A percentile compares a stretch with the other conserved stretches of the same genome.
Conservation (phyloP, 2,329 filamentous ascomycete genomes). For the Polychaeton citri region DNA sequence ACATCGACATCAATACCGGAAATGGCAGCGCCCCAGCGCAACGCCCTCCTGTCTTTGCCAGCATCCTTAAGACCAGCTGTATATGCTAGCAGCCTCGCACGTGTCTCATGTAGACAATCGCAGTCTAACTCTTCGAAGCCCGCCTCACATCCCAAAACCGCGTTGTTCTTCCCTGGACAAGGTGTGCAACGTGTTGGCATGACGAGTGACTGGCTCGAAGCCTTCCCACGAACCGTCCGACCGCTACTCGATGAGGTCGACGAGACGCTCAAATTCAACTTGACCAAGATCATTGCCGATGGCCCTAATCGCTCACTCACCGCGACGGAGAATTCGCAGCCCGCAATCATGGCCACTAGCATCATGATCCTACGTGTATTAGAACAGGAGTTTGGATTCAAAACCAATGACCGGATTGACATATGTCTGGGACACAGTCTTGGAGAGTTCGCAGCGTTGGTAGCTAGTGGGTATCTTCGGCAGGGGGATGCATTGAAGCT, state of each 20-base stretch:
- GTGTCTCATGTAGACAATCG: no score
- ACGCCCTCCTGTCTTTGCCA: conserved; percentile 13
- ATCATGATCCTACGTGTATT: conserved; percentile 79
- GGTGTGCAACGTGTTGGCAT: conserved; percentile 25
- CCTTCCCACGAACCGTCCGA: conserved; percentile 65
- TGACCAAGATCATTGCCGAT: conserved; percentile 65
- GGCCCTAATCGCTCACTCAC: conserved; percentile 69
- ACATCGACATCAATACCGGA: no score
- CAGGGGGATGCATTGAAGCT: conserved; percentile 68
- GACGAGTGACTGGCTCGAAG: conserved; percentile 58
- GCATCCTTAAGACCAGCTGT: conserved; percentile 13
- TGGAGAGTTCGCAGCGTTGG: conserved; percentile 78
- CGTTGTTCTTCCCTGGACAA: conserved; percentile 27
- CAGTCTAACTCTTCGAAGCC: not conserved
- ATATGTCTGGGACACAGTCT: conserved; percentile 81
- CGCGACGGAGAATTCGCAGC: conserved; percentile 76
- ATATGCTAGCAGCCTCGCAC: conserved; percentile 5
- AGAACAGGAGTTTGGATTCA: conserved; percentile 73
- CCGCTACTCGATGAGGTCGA: conserved; percentile 82
- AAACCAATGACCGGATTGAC: conserved; percentile 56
- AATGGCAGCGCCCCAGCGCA: not conserved
- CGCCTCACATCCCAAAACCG: conserved; percentile 17
- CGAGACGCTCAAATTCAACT: conserved; percentile 55
- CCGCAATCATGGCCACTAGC: conserved; percentile 90
- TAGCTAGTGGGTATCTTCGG: conserved; percentile 65